Conservation (phyloP, 805 yeast species). For the Brettanomyces nanus region DNA sequence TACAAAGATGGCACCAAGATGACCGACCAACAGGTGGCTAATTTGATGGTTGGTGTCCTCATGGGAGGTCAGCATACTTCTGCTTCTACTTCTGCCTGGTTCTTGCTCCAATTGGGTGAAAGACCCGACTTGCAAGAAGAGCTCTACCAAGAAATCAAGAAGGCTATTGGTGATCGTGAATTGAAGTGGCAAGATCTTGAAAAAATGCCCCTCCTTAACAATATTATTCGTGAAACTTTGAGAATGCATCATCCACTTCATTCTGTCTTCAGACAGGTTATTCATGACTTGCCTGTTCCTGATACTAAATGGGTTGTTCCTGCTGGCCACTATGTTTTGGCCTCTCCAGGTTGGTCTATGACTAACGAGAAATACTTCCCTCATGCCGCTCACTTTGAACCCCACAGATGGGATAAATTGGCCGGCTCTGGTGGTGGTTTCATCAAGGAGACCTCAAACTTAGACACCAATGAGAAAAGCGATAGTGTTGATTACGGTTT, state of each 20-base stretch:
- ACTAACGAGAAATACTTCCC: constrained; percentile 74
- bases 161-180: constrained; percentile 52
- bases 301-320: constrained; percentile 77
- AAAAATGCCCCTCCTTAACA: constrained; percentile 73
- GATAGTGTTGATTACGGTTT: constrained; percentile 84
- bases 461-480: constrained; percentile 4
- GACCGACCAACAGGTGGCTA: constrained; percentile 94
- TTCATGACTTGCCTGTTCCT: constrained; percentile 70
- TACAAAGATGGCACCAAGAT: constrained; percentile 91
- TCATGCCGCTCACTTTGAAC: constrained; percentile 61
- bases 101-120: constrained; percentile 81
- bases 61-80: constrained; percentile 99
- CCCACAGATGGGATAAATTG: constrained; percentile 72
- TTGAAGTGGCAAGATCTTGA: constrained; percentile 77
- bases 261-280: constrained; percentile 89
- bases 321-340: constrained; percentile 79
- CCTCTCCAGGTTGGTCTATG: constrained; percentile 89
- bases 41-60: constrained; percentile 85
- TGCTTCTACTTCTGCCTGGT: constrained; percentile 95
- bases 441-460: constrained; percentile 11
- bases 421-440: constrained; percentile 22
- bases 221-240: constrained; percentile 84
- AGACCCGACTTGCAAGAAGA: constrained; percentile 80
- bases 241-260: constrained; percentile 96
- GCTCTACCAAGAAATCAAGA: constrained; percentile 64